Evolutionary conservation across 176 grass and related monocot species (phyloP), one percentile per base, ranked within the genome.

Genomic region (Oryza glumipatula): DNA sequence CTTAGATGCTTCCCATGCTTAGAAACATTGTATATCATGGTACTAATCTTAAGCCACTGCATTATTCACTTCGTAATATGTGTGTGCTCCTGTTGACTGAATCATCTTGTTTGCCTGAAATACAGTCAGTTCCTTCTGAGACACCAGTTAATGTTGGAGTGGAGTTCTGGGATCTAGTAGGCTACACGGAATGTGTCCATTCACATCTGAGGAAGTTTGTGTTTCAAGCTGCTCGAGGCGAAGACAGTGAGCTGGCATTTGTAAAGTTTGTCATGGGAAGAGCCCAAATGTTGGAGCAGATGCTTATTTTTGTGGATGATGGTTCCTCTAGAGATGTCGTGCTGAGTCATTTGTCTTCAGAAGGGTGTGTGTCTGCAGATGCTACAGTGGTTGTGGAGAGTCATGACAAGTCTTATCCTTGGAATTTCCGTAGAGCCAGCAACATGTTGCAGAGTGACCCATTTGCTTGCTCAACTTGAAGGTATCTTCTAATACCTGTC

Each of bases 1-100:
- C 85, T 91, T 38, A 91, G 64, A 81, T 91, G 89, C 76, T 91
- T 91, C 47, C 85, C 89, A 23, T 91, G 89, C 80, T 70, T 91
- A 70, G 77, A 91, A 41, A 88, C 81, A 14, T 76, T 91, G 39
- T 88, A 91, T 68, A 73, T 91, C 67, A 84, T 5, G 89, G 89
- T 91, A 91, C 58, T 0, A 21, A 74, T 45, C 43, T 30, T 21
- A 14, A 1, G 47, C 17, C 16, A 21, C 24, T 64, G 48, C 38
- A 48, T 73, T 11, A 48, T 86, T 56, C 21, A 35, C 43, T 2
- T 63, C 61, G 22, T 70, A 52, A 5, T 78, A 6, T 41, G 17
- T 89, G 54, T 9, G 64, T 77, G 52, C 11, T 10, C 43, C 47
- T 68, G 38, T 56, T 39, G 45, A 64, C 19, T 61, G 86, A 61